Evolutionary conservation across 352 stramenopile genomes (phyloP).

Genomic region (Pythium phragmitis): DNA sequence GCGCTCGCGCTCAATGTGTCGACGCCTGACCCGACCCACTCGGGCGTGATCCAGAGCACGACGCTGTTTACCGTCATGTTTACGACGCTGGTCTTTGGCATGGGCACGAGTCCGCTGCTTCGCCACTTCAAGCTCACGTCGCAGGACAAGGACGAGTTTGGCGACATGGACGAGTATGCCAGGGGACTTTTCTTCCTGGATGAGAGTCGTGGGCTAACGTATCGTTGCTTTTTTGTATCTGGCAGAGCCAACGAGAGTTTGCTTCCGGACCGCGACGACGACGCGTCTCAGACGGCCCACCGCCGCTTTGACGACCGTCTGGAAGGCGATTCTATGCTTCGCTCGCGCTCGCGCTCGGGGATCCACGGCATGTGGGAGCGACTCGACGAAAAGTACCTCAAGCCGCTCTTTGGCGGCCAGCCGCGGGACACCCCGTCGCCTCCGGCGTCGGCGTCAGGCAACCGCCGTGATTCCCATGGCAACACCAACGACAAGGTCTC

Average conservation of each 20-base stretch:
- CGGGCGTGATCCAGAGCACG: constrained; percentile 43
- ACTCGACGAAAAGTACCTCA: constrained; percentile 32
- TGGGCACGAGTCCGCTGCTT: constrained; percentile 43
- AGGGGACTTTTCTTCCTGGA: not conserved
- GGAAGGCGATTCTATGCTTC: constrained; percentile 21
- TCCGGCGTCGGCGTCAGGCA: not conserved
- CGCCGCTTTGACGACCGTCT: constrained; percentile 26
- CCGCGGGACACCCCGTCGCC: constrained; percentile 1
- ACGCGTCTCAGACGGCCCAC: constrained; percentile 30
- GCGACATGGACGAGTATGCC: constrained; percentile 15
- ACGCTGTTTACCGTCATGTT: constrained; percentile 62
- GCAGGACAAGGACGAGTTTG: constrained; percentile 8
- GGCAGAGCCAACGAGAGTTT: constrained; percentile 49
- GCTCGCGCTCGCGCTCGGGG: constrained; percentile 30
- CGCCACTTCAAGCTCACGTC: constrained; percentile 26
- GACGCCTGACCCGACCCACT: constrained; percentile 31
- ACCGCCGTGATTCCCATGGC: not conserved
- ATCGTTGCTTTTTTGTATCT: constrained; percentile 22
- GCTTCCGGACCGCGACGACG: constrained; percentile 48
- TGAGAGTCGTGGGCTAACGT: not conserved
- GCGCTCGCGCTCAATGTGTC: constrained; percentile 79
- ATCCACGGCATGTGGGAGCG: constrained; percentile 26
- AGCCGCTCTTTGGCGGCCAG: constrained; percentile 29
- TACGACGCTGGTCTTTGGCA: constrained; percentile 51
- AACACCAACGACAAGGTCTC: not conserved